Evolutionary conservation across 805 yeast species (phyloP).

Genomic region (Monosporozyma servazzii): DNA sequence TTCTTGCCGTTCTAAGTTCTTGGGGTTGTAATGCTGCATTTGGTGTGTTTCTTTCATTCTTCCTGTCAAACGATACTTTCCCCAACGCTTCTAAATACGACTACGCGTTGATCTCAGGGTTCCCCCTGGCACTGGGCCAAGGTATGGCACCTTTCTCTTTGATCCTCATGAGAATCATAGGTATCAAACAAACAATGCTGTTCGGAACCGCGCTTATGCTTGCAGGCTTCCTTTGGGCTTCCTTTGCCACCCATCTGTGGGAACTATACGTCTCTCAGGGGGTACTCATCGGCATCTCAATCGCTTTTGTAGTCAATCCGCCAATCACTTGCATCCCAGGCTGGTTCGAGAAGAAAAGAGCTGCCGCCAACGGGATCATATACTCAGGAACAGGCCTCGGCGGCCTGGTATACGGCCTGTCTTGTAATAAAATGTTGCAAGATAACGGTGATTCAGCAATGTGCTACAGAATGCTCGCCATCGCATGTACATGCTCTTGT

Average conservation of each 20-base stretch:
- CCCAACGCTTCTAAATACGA: slow-evolving; percentile 48
- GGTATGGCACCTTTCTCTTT: slow-evolving; percentile 50
- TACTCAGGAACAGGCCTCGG: slow-evolving; percentile 45
- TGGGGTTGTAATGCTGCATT: slow-evolving; percentile 69
- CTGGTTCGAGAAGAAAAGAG: slow-evolving; percentile 58
- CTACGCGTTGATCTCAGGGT: slow-evolving; percentile 60
- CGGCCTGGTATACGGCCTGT: slow-evolving; percentile 37
- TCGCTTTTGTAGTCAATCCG: slow-evolving; percentile 48
- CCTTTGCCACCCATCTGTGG: slow-evolving; percentile 51
- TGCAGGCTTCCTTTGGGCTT: slow-evolving; percentile 49
- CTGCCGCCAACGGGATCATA: slow-evolving; percentile 43
- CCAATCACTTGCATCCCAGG: slow-evolving; percentile 55
- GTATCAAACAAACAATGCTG: slow-evolving; percentile 39
- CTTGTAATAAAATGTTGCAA: slow-evolving; percentile 34
- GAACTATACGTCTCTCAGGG: slow-evolving; percentile 63
- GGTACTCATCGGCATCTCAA: slow-evolving; percentile 42
- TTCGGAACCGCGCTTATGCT: slow-evolving; percentile 47
- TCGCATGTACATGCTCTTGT: slow-evolving; percentile 31
- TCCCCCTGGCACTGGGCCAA: slow-evolving; percentile 50
- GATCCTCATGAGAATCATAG: slow-evolving; percentile 39
- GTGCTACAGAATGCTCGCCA: slow-evolving; percentile 39
- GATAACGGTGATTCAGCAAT: slow-evolving; percentile 35
- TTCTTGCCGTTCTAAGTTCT: slow-evolving; percentile 44
- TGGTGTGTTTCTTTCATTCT: slow-evolving; percentile 54
- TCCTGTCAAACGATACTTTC: slow-evolving; percentile 42